Percentiles rank a stretch among this genome's conserved stretches.
Evolutionary conservation across 306 rosid species (phyloP).

Genomic region (Trichosanthes cucumerina): DNA sequence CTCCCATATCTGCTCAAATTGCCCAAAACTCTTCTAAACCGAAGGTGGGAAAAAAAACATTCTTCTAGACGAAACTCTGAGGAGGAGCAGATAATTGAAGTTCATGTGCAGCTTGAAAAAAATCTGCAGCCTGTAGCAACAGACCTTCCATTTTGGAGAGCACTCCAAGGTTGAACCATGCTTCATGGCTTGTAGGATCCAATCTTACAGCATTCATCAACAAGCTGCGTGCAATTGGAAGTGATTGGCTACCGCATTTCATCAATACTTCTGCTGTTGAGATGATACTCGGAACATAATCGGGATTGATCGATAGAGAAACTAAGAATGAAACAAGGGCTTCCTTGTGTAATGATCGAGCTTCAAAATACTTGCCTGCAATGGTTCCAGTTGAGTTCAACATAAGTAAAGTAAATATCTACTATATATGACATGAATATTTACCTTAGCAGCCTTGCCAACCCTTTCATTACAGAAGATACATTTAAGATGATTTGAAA

Average conservation of each 20-base stretch:
- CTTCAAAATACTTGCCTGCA: slow-evolving; percentile 52
- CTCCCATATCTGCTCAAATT: not conserved
- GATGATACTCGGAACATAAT: slow-evolving; percentile 60
- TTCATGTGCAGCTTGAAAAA: slow-evolving; percentile 76
- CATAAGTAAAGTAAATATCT: not conserved
- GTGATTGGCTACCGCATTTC: slow-evolving; percentile 42
- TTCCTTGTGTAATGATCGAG: slow-evolving; percentile 44
- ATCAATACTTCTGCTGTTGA: slow-evolving; percentile 55
- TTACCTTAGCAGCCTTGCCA: not conserved
- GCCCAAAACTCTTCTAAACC: not conserved
- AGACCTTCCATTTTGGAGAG: slow-evolving; percentile 57
- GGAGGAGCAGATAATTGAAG: slow-evolving; percentile 64
- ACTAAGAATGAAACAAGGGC: slow-evolving; percentile 60
- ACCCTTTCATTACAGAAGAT: not conserved
- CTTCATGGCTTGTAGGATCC: slow-evolving; percentile 69
- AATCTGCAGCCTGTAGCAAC: slow-evolving; percentile 59
- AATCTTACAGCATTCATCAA: slow-evolving; percentile 58
- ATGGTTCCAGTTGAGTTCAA: not conserved
- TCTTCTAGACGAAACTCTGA: slow-evolving; percentile 30
- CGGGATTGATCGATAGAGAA: slow-evolving; percentile 58
- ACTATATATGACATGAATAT: not conserved
- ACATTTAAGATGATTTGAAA: not conserved
- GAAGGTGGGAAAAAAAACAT: not conserved
- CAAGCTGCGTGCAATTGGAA: slow-evolving; percentile 70
- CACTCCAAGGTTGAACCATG: slow-evolving; percentile 67